Base-by-base conservation (phyloP, 2,329 filamentous ascomycete species). In the Tolypocladium tropicale region DNA sequence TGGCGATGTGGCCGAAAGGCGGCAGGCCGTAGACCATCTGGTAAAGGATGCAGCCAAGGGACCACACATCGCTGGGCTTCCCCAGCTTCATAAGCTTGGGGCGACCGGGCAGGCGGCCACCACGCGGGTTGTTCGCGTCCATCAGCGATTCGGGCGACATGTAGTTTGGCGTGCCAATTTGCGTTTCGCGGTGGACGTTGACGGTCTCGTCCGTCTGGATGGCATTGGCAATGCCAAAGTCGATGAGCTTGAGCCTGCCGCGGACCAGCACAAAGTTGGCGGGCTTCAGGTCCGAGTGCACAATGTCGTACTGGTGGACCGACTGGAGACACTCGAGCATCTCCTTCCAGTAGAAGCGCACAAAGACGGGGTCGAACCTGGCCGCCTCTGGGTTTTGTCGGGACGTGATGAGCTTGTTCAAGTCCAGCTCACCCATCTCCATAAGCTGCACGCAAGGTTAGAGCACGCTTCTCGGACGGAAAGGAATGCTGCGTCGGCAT, bases 281-380 rank as follows among this genome's bases (percentile, higher is more conserved):
- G 0, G 94, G 94, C 72, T 99, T 99, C 39, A 99, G 78, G 68
- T 99, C 94, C 0, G 91, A 96, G 73, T 99, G 94, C 3, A 99
- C 94, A 60, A 99, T 92, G 67, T 96, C 91, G 68, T 87, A 80
- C 14, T 88, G 82, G 68, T 99, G 94, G 1, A 99, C 91, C 0
- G 93, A 84, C 62, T 89, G 83, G 6, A 99, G 84, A 68, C 94
- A 97, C 70, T 96, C 91, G 21, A 99, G 85, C 94, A 99, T 99
- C 73, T 99, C 94, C 71, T 95, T 94, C 94, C 94, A 99, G 77
- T 96, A 96, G 73, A 89, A 95, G n/a, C 94, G 88, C 14, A 94
- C 90, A 70, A 97, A 96, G 54, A 88, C 89, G 2, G 90, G 81
- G 67, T 99, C 94, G 58, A 99, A 87, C 58, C 80, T 82, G 41